Evolutionary conservation across 2,329 filamentous ascomycete species (phyloP).

Genomic region (Aspergillus carbonarius): DNA sequence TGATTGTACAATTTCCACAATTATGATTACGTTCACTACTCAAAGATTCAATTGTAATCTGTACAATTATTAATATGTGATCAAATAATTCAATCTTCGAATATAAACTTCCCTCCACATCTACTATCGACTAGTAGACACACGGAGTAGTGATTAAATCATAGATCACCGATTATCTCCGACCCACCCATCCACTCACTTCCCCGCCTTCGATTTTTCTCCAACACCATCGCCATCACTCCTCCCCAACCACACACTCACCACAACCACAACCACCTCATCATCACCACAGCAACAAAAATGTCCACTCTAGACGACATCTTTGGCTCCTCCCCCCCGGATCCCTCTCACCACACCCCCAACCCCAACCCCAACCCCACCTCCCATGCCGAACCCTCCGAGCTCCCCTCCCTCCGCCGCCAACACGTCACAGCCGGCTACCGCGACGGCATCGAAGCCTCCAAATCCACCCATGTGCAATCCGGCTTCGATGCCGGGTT

Average conservation of each 20-base stretch:
- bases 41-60: no score
- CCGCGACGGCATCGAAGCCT: constrained; percentile 76
- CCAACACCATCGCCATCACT: background rate
- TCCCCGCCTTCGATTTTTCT: background rate
- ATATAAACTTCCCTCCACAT: no score
- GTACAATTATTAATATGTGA: no score
- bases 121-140: no score
- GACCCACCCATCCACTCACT: background rate
- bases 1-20: no score
- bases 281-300: background rate
- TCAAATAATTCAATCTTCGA: no score
- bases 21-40: no score
- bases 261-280: background rate
- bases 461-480: constrained; percentile 77
- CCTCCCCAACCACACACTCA: background rate
- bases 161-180: background rate
- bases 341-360: background rate
- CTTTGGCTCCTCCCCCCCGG: constrained; percentile 41
- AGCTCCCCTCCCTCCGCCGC: constrained; percentile 70
- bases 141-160: no score
- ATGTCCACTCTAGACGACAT: constrained; percentile 40
- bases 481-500: constrained; percentile 91
- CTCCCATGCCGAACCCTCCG: constrained; percentile 54
- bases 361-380: background rate
- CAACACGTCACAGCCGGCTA: constrained; percentile 85